A percentile compares a stretch with the other conserved stretches of the same genome.
Conservation (phyloP, 345 rosid species). For the Mallotus nudiflorus region DNA sequence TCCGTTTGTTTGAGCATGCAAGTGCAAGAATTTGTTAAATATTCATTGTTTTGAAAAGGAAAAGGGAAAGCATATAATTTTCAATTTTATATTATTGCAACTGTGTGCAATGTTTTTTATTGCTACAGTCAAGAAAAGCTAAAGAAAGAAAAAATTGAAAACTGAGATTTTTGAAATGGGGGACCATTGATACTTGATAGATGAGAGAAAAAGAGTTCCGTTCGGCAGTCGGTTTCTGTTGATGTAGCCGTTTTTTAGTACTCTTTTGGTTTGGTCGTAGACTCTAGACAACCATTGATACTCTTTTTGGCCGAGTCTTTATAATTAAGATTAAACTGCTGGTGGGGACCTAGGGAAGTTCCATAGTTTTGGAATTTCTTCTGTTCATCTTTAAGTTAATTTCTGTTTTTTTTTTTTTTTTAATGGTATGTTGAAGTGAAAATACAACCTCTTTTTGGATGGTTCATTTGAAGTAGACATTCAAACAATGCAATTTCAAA, state of each 20-base stretch:
- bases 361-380: background rate
- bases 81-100: conserved; percentile 1
- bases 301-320: background rate
- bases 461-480: too few relatives aligned
- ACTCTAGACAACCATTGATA: background rate
- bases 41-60: background rate
- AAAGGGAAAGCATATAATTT: too few relatives aligned
- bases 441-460: too few relatives aligned
- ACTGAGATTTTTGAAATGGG: conserved; percentile 21
- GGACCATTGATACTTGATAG: conserved; percentile 8
- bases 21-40: conserved; percentile 5
- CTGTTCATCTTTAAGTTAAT: background rate
- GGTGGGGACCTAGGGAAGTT: conserved; percentile 9
- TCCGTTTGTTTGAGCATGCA: conserved; percentile 41
- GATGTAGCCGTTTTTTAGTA: conserved; percentile 19
- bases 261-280: background rate
- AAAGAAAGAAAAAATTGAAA: background rate
- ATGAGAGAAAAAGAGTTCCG: conserved; percentile 16
- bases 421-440: too few relatives aligned
- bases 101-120: background rate
- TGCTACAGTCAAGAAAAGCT: conserved; percentile 1
- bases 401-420: background rate
- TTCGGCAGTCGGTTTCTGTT: conserved; percentile 11
- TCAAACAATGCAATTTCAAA: background rate
- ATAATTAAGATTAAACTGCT: background rate